phyloP scores from a whole-genome alignment of 164 flowering plant genomes.

The Magnolia kwangsiensis region DNA sequence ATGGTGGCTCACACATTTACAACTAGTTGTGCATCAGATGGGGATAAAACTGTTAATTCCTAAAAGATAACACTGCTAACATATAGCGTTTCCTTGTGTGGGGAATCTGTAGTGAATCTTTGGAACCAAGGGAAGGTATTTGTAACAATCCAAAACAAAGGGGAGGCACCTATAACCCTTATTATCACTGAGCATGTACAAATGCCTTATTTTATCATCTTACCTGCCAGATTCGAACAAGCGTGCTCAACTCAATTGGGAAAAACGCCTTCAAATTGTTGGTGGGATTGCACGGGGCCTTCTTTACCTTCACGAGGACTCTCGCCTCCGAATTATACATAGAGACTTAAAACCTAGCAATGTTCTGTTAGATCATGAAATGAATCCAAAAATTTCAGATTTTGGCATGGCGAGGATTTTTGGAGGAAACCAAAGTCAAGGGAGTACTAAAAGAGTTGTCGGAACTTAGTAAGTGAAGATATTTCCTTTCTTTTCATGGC shows the following conservation, averaged over 20 bases:
- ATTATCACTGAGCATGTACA: too few species aligned
- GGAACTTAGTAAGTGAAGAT: background rate
- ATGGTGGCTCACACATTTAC: too few species aligned
- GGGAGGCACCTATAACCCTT: too few species aligned
- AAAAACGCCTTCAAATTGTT: background rate
- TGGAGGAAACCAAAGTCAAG: conserved; percentile 10
- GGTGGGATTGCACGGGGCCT: conserved; percentile 12
- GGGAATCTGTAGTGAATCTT: too few species aligned
- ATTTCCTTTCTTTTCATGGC: background rate
- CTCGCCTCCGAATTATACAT: conserved; percentile 22
- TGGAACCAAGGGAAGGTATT: too few species aligned
- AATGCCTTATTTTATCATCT: too few species aligned
- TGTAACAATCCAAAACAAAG: too few species aligned
- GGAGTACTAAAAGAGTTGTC: background rate
- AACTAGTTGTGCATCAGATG: too few species aligned
- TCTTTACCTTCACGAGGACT: conserved; percentile 28
- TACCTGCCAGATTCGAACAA: conserved; percentile 1
- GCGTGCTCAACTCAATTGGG: conserved; percentile 12
- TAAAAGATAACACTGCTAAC: too few species aligned
- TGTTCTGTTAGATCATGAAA: conserved; percentile 23
- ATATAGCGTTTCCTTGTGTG: too few species aligned
- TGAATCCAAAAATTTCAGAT: conserved; percentile 33
- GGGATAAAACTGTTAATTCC: too few species aligned
- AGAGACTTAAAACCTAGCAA: conserved; percentile 32
- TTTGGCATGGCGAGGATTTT: conserved; percentile 31